Conservation (phyloP, 75 land plant species). For the Pinus tabuliformis region DNA sequence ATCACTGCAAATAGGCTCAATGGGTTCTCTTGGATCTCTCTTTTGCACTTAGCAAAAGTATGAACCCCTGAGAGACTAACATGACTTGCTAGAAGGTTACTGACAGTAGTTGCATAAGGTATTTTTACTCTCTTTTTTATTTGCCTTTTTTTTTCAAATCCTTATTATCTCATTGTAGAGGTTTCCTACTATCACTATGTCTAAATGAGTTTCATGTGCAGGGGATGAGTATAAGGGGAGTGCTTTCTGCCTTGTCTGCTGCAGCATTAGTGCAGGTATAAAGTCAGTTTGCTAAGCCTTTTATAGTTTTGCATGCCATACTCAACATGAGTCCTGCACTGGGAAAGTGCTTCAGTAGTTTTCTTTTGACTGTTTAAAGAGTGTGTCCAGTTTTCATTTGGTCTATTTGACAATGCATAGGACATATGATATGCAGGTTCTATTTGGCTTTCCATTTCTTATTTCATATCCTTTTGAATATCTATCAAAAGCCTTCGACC, state of each 20-base stretch:
- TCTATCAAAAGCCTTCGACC: slow-evolving; percentile 82
- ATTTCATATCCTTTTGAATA: slow-evolving; percentile 68
- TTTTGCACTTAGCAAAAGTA: background rate
- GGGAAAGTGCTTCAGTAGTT: background rate
- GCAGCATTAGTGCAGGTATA: slow-evolving; percentile 87
- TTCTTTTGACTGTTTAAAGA: too few species aligned
- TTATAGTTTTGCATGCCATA: background rate
- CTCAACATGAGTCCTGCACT: background rate
- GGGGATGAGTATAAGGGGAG: slow-evolving; percentile 55
- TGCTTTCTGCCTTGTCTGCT: slow-evolving; percentile 57
- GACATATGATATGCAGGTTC: slow-evolving; percentile 50
- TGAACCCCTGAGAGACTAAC: background rate
- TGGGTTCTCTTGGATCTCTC: background rate
- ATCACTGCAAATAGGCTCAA: background rate
- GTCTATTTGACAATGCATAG: too few species aligned
- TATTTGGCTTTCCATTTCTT: slow-evolving; percentile 80
- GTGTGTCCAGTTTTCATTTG: too few species aligned
- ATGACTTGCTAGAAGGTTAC: background rate
- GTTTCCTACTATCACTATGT: background rate
- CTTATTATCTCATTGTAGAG: background rate
- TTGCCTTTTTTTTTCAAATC: background rate
- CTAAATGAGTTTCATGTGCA: slow-evolving; percentile 16
- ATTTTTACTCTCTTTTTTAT: background rate
- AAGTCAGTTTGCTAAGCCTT: background rate
- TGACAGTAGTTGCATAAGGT: background rate